Conservation (phyloP, 192 early-diverging fungal species). For the Umbelopsis vinacea region DNA sequence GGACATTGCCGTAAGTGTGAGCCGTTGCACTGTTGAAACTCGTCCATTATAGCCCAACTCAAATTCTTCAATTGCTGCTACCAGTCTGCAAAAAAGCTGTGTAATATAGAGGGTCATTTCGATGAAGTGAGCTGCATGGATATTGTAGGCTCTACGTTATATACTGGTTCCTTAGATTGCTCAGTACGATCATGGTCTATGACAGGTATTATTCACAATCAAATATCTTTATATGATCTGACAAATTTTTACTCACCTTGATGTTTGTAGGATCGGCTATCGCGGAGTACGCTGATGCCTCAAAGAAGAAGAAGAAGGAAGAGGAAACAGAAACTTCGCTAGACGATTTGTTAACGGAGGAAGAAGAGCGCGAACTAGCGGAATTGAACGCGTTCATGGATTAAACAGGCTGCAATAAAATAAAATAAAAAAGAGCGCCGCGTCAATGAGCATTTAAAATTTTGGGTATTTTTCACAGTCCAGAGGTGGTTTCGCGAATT, state of each 20-base stretch:
- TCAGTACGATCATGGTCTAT: slow-evolving; percentile 87
- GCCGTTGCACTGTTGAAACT: not conserved
- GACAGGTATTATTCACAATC: slow-evolving; percentile 47
- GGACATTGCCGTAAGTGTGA: slow-evolving; percentile 76
- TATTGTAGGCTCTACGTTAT: slow-evolving; percentile 63
- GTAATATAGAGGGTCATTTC: slow-evolving; percentile 83
- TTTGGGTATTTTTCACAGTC: not conserved
- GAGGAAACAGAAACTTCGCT: slow-evolving; percentile 23
- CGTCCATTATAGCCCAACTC: no score
- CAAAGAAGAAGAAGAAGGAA: slow-evolving; percentile 24
- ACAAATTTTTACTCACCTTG: slow-evolving; percentile 31
- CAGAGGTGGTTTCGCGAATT: not conserved
- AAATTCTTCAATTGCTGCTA: not conserved
- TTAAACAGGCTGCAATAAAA: no score
- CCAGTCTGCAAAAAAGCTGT: slow-evolving; percentile 77
- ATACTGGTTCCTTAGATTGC: slow-evolving; percentile 83
- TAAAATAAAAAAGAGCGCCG: slow-evolving; percentile 61
- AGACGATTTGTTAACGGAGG: slow-evolving; percentile 72
- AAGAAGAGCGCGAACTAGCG: slow-evolving; percentile 88
- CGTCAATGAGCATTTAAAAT: slow-evolving; percentile 52
- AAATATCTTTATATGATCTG: slow-evolving; percentile 12
- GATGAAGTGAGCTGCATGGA: slow-evolving; percentile 82
- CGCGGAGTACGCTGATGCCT: slow-evolving; percentile 21
- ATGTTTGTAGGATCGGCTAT: slow-evolving; percentile 18
- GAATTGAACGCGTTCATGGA: slow-evolving; percentile 56